Base-by-base conservation (phyloP, 306 rosid species). In the Castanea crenata region DNA sequence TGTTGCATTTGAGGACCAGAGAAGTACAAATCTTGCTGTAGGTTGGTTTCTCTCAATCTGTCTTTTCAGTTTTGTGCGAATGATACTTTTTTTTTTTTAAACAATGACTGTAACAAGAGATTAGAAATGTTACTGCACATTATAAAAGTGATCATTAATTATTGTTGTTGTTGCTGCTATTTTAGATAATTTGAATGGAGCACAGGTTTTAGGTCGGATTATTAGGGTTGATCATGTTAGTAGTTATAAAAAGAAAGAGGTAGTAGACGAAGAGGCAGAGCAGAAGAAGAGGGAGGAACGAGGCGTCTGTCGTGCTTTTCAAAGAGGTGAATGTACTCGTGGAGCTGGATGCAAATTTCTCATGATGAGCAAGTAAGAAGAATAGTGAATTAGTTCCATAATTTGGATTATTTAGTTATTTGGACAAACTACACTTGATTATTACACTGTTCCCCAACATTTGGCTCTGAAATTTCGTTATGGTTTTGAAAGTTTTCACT, bases 261-360 rank as follows among this genome's bases (percentile, higher is more conserved):
- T 93, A 75, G 99, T 91, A 81, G 99, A 95, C 71, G 99, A 95
- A 76, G 97, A 93, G 88, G 78, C 87, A 11, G 91, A 84, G 83
- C 86, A 80, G 81, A 85, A 84, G 91, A 95, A 91, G 83, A 83
- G 98, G 82, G 97, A 95, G 85, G 98, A 83, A 18, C 91, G 97
- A 0, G 99, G 99, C 1, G 97, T 95, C 12, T 95, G 99, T 78
- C 95, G 98, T 55, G 98, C 97, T 64, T 95, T 93, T 41, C 99
- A 93, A 81, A 92, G 83, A 77, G 99, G 99, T 16, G 87, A 95
- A 63, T 95, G 99, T 65, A 95, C 93, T 62, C 97, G 97, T 55
- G 99, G 98, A 74, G 97, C 87, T 73, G 80, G 90, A 44, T 95
- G 99, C 90, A 93, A 76, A 92, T 95, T 86, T 92, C 98, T 74